Base-by-base conservation (phyloP, 805 yeast genomes). In the Saccharomycodes ludwigii region DNA sequence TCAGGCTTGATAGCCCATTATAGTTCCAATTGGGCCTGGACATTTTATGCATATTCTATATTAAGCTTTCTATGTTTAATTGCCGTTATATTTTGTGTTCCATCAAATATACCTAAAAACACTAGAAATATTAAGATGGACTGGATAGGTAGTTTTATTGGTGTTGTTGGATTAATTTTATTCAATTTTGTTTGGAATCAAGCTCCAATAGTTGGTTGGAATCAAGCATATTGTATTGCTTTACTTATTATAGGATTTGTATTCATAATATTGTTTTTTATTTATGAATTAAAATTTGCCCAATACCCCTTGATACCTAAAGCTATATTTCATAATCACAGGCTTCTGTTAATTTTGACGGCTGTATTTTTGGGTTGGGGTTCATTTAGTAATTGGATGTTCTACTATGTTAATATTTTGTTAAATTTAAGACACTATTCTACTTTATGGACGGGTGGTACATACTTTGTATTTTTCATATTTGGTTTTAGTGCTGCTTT, bases 201-300 rank as follows among this genome's bases (percentile, higher is more conserved):
- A 48, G 88, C 79, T 3, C 82, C 88, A 0, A 63, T 68, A 4
- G 76, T 59, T 3, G 83, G 86, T 14, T 80, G 88, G 88, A 42
- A 52, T 8, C 47, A 46, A 2, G 65, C 75, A 1, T 79, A 78
- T 40, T 66, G 75, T 25, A 68, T 74, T 25, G 71, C 61, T 0
- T 47, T 80, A 9, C 52, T 78, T 18, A 56, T 75, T 1, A 47
- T 77, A 4, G 71, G 84, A 0, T 39, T 61, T 0, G 18, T 65
- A 2, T 38, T 58, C 6, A 42, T 78, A 7, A 41, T 51, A 3
- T 59, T 47, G 0, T 79, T 80, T 46, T 59, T 65, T 39, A 41
- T 48, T 21, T 54, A 63, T 29, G 86, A 80, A 45, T 38, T 53
- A n/a, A 50, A 52, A 12, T 52, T 60, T 42, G 63, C 65, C 21